Conservation (phyloP, 257 asterid genomes). For the Solanum pinnatisectum region DNA sequence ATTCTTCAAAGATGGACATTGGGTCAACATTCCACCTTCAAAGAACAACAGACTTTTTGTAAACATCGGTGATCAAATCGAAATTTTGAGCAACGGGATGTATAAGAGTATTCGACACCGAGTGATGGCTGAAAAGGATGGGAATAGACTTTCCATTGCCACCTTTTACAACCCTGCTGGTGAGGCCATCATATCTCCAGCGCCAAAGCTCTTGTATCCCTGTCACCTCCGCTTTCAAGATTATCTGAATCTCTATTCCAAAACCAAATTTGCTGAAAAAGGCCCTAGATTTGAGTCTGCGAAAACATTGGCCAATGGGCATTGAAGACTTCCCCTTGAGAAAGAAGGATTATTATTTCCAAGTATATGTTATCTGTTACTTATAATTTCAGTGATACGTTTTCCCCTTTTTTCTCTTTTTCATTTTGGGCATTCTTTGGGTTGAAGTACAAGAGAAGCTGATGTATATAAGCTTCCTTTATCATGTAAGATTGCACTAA, state of each 20-base stretch:
- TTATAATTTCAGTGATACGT: background rate
- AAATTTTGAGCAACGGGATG: conserved; percentile 63
- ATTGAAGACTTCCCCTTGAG: conserved; percentile 6
- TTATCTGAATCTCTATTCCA: conserved; percentile 46
- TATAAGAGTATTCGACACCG: conserved; percentile 72
- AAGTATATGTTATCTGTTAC: background rate
- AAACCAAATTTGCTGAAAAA: conserved; percentile 67
- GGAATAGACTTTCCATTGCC: conserved; percentile 74
- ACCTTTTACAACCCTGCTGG: conserved; percentile 81
- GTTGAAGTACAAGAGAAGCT: conserved; percentile 42
- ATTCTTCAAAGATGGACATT: conserved; percentile 70
- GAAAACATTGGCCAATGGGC: conserved; percentile 31
- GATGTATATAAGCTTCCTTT: conserved; percentile 5
- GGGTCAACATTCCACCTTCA: conserved; percentile 83
- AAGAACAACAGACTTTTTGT: conserved; percentile 58
- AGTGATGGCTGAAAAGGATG: conserved; percentile 65
- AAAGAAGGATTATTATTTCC: background rate
- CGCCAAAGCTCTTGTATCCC: conserved; percentile 56
- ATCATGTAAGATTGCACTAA: background rate
- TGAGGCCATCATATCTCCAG: conserved; percentile 71
- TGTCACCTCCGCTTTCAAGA: conserved; percentile 42
- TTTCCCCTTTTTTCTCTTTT: background rate
- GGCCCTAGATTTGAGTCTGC: conserved; percentile 51
- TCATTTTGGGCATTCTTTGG: background rate
- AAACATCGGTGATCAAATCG: conserved; percentile 75